Evolutionary conservation across 495 filamentous ascomycete genomes (phyloP), one percentile per base, ranked within the genome.

Genomic region (Podospora pseudopauciseta): DNA sequence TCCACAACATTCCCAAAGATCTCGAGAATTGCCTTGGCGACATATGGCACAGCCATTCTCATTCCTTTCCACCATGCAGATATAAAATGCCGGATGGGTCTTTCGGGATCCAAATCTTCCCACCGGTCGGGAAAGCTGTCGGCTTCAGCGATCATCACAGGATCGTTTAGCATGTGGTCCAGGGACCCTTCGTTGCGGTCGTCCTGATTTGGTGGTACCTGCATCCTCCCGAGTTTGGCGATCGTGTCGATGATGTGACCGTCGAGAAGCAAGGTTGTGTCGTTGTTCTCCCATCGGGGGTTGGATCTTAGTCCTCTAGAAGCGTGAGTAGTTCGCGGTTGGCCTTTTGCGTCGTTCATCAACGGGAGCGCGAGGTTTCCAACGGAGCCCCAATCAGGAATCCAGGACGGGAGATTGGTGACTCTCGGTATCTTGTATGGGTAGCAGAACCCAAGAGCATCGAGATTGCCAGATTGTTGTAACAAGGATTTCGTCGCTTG

Each of bases 311-410:
- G 2, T 18, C 39, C n/a, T 19, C 18, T 19, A 44, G 68, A 70
- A 32, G 68, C 68, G n/a, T 70, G 68, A 5, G 64, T 66, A n/a
- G 63, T 58, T 27, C 68, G 68, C 19, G 18, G 64, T 9, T 20
- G 34, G 5, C 68, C 57, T 18, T 56, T 56, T 26, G 57, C 39
- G 26, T 70, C 68, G 20, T 55, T 55, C 26, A 62, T 56, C 20
- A 70, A 23, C 4, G 68, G 68, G 16, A 15, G 16, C 0, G 64
- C 68, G 6, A 66, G 4, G 5, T 55, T 39, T 2, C 20, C 68
- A n/a, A 20, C 60, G 6, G 63, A 56, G 15, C 63, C 44, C 63
- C 57, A 66, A 27, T 70, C 68, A 1, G 68, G 39, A 26, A 70
- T 58, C 68, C 68, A 70, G 3, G 68, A 70, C n/a, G 68, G 68